Evolutionary conservation across 352 stramenopile species (phyloP).

Genomic region (Blastocystis sp.): DNA sequence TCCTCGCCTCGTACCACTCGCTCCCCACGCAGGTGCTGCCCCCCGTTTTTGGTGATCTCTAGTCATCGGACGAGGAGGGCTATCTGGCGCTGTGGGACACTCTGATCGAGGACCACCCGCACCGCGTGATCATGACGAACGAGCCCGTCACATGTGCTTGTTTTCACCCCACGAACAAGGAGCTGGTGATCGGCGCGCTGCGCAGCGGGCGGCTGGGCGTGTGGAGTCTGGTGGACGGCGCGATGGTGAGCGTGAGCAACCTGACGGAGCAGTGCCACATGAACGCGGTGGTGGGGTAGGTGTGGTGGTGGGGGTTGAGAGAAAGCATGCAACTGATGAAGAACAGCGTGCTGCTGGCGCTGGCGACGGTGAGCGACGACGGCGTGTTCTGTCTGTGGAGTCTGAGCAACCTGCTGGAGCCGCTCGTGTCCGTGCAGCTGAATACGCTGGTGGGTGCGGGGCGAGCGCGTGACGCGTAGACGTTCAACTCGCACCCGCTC

Average conservation of each 20-base stretch:
- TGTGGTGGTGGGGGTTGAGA: not conserved
- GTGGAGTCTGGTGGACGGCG: conserved; percentile 6
- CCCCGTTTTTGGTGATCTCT: not conserved
- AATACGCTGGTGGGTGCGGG: not conserved
- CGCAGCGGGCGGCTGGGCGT: conserved; percentile 10
- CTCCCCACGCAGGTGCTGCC: not conserved
- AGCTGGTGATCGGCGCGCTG: conserved; percentile 24
- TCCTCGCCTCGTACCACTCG: conserved; percentile 22
- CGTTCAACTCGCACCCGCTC: not conserved
- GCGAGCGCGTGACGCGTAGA: not conserved
- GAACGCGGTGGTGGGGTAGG: conserved; percentile 2
- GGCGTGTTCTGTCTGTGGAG: conserved; percentile 52
- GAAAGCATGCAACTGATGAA: not conserved
- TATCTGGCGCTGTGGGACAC: conserved; percentile 45
- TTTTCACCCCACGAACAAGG: conserved; percentile 1
- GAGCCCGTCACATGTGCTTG: not conserved
- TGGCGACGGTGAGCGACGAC: not conserved
- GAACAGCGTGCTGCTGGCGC: not conserved
- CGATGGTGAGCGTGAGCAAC: not conserved
- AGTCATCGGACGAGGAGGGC: not conserved
- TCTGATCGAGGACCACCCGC: conserved; percentile 47
- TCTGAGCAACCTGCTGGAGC: not conserved
- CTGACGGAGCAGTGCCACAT: not conserved
- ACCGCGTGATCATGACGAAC: conserved; percentile 10
- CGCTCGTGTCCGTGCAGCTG: conserved; percentile 1